Base-by-base conservation (phyloP, 441 rosid genomes). In the Brassica balearica region DNA sequence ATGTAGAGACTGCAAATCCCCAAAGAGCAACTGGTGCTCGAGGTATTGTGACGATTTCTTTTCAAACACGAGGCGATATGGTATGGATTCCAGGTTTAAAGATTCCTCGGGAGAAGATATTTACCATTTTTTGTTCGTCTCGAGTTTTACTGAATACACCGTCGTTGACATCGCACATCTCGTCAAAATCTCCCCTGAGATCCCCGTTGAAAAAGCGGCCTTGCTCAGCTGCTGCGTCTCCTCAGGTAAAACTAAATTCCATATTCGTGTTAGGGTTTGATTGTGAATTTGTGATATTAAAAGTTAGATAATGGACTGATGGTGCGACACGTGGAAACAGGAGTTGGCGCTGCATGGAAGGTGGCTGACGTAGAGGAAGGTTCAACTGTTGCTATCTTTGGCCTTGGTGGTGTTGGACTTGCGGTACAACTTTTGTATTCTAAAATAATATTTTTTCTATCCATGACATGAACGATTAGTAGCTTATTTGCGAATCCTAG, bases 401-500 rank as follows among this genome's bases (percentile, higher is more conserved):
- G 96, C 22, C 88, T 92, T 32, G 94, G 94, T 8, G 79, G 86
- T 12, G 93, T 89, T 36, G 91, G 96, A 17, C 85, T 92, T 3
- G 91, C 92, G 87, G 92, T 87, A 80, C 4, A 3, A 29, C 34
- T 29, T 29, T 29, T 29, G 27, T 25, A 25, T 25, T 25, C 27
- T 25, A 25, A 25, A 25, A 25, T 25, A 25, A 25, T 25, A 25
- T 25, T 25, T 0, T 25, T 25, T 25, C 27, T 25, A 25, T 25
- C 27, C 27, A 25, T 25, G 48, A 62, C 46, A 32, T 41, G 17
- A 22, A 20, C 12, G 19, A 10, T 29, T 23, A 11, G n/a, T 22
- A 53, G 8, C 4, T 63, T 8, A 59, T 59, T 10, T 59, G 32
- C 63, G 19, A 51, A 51, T 1, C 2, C 0, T 46, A 23, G 22